Conservation (phyloP, 2,329 filamentous ascomycete genomes). For the Aureobasidium mangrovei region DNA sequence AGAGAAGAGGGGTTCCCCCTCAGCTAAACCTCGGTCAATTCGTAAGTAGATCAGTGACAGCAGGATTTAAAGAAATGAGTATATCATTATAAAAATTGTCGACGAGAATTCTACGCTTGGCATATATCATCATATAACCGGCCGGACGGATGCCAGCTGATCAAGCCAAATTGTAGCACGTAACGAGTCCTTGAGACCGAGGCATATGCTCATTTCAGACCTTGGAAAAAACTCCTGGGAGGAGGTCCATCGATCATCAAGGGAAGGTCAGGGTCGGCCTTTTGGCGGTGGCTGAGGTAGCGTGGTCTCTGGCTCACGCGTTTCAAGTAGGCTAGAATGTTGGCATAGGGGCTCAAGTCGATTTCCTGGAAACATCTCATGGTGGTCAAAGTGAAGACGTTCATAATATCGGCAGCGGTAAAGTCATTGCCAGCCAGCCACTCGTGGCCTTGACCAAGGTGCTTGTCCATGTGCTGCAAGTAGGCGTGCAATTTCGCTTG, state of each 20-base stretch:
- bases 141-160: no score
- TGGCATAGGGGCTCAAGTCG: conserved; percentile 19
- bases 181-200: no score
- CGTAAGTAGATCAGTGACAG: no score
- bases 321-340: conserved; percentile 25
- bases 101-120: no score
- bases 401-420: conserved; percentile 59
- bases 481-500: conserved; percentile 29
- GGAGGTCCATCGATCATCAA: conserved; percentile 20
- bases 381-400: conserved; percentile 52
- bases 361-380: conserved; percentile 44
- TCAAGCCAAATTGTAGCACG: no score
- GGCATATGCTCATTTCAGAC: not conserved
- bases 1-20: no score
- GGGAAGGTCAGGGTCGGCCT: conserved; percentile 26
- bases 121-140: no score
- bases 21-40: no score
- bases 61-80: no score
- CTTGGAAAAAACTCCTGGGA: conserved; percentile 24
- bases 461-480: conserved; percentile 41
- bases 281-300: conserved; percentile 26
- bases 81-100: no score
- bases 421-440: conserved; percentile 56
- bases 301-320: conserved; percentile 21
- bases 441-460: conserved; percentile 35